Percentiles rank a stretch among this genome's conserved stretches.
phyloP scores from a whole-genome alignment of 495 filamentous ascomycete genomes.

The Penicillium nucicola region DNA sequence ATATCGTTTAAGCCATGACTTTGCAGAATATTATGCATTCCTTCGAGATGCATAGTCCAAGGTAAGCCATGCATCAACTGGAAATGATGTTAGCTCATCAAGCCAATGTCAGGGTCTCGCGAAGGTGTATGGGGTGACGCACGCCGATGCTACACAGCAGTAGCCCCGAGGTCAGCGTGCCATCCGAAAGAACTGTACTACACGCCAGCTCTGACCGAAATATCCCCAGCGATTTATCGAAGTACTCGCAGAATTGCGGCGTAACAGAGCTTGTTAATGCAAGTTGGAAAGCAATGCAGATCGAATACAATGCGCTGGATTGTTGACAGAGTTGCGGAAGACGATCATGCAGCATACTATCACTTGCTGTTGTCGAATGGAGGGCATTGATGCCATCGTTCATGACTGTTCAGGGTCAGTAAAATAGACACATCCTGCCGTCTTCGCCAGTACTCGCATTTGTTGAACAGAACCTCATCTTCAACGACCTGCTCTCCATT shows the following conservation, averaged over 20 bases:
- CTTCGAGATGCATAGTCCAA: slow-evolving; percentile 39
- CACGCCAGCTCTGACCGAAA: slow-evolving; percentile 31
- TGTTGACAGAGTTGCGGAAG: slow-evolving; percentile 27
- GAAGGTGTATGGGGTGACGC: slow-evolving; percentile 6
- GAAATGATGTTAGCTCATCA: not conserved
- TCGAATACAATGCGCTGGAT: slow-evolving; percentile 29
- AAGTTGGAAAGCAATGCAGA: slow-evolving; percentile 34
- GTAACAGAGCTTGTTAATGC: slow-evolving; percentile 13
- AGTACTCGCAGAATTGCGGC: slow-evolving; percentile 30
- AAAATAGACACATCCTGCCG: not conserved
- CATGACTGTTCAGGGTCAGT: slow-evolving; percentile 21
- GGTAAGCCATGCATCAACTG: slow-evolving; percentile 34
- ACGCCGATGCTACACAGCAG: slow-evolving; percentile 38
- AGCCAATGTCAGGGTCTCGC: not conserved
- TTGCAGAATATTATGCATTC: slow-evolving; percentile 35
- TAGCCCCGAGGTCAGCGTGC: slow-evolving; percentile 32
- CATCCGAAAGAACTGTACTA: slow-evolving; percentile 26
- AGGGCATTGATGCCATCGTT: slow-evolving; percentile 29
- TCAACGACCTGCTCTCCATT: not conserved
- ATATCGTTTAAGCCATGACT: slow-evolving; percentile 10
- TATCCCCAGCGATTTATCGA: slow-evolving; percentile 24
- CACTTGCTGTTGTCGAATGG: slow-evolving; percentile 27
- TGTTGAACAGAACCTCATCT: slow-evolving; percentile 27
- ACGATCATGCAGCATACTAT: slow-evolving; percentile 18
- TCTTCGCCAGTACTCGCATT: slow-evolving; percentile 22